Evolutionary conservation across 2,329 filamentous ascomycete species (phyloP), one percentile per base, ranked within the genome.

Genomic region (Xylariales sp.): DNA sequence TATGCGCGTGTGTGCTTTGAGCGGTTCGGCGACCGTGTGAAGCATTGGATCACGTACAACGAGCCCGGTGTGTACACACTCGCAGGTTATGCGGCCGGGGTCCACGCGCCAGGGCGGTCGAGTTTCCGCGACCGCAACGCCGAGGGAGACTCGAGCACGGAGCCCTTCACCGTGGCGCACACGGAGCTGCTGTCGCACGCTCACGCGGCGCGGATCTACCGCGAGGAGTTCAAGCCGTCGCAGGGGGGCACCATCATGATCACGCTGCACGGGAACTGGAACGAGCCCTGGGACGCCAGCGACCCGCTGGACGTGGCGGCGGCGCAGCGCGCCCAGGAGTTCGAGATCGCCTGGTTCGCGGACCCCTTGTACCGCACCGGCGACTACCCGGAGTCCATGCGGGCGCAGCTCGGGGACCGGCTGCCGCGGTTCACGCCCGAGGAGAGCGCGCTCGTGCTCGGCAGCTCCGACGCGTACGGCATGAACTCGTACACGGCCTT

Each of bases 1-100:
- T 82, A 78, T 50, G 71, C 76, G 6, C 68, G 73, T 32, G 63
- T 80, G 23, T 69, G 78, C 48, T 81, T 80, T 60, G 64, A 74
- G 43, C 68, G 72, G 1, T 66, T 81, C 40, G 73, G 74, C 6
- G 60, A 67, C 29, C 72, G 72, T 43, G 76, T 82, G 38, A 80
- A 78, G 54, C 65, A 72, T 46, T 83, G 77, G 78, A 74, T 79
- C 40, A 59, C 55, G 2, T 58, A 56, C 39, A 59, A 59, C 33
- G 56, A 59, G 43, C 56, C 56, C 3, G 57, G 60, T 15, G 54
- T 60, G 8, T 59, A 56, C 37, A 51, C 54, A 8, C 46, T 59
- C 3, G 56, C 56, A 11, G 60, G 60, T 2, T 62, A 62, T 32
- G 58, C 58, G 2, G 55, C 50, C 5, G 60, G 60, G 8, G 57